Percentiles rank a stretch among this genome's conserved stretches.
Conservation (phyloP, 1,284 basidiomycete species). For the Cutaneotrichosporon sp. region DNA sequence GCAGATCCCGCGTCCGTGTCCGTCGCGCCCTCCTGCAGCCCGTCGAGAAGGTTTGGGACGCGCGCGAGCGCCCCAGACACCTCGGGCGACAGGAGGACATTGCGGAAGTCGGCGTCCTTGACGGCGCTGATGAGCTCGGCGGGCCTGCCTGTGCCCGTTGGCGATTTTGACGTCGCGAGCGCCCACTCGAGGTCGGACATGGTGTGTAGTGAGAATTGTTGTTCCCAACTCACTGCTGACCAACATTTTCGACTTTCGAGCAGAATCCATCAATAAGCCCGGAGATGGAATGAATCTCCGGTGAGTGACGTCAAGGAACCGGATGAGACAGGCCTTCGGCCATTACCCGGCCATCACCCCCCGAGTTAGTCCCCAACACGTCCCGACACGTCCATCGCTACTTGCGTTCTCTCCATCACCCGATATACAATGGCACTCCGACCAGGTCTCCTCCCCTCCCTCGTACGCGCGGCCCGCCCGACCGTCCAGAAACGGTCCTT, state of each 20-base stretch:
- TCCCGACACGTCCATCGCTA: too few relatives aligned
- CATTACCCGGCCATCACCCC: too few relatives aligned
- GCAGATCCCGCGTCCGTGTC: background rate
- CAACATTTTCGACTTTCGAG: slow-evolving; percentile 20
- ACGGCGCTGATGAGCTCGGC: slow-evolving; percentile 30
- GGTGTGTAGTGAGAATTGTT: slow-evolving; percentile 1
- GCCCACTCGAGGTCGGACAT: slow-evolving; percentile 34
- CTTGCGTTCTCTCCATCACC: background rate
- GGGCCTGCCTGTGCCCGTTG: slow-evolving; percentile 2
- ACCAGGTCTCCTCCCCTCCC: slow-evolving; percentile 20
- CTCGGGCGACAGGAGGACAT: slow-evolving; percentile 32
- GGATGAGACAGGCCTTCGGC: too few relatives aligned
- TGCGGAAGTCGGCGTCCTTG: slow-evolving; percentile 43
- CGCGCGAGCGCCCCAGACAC: slow-evolving; percentile 30
- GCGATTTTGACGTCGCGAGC: slow-evolving; percentile 12
- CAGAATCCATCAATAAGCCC: background rate
- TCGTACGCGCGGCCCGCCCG: slow-evolving; percentile 14
- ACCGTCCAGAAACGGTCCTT: slow-evolving; percentile 15
- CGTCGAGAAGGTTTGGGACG: slow-evolving; percentile 24
- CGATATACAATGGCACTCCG: slow-evolving; percentile 26
- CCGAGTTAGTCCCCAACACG: too few relatives aligned
- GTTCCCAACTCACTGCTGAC: background rate
- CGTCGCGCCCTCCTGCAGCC: slow-evolving; percentile 13
- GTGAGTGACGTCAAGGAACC: too few relatives aligned
- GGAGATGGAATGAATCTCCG: too few relatives aligned